These are phyloP conservation scores for Populus pruinosa DNA, from an alignment of 345 rosid genomes.

Conservation along the genomic window DNA sequence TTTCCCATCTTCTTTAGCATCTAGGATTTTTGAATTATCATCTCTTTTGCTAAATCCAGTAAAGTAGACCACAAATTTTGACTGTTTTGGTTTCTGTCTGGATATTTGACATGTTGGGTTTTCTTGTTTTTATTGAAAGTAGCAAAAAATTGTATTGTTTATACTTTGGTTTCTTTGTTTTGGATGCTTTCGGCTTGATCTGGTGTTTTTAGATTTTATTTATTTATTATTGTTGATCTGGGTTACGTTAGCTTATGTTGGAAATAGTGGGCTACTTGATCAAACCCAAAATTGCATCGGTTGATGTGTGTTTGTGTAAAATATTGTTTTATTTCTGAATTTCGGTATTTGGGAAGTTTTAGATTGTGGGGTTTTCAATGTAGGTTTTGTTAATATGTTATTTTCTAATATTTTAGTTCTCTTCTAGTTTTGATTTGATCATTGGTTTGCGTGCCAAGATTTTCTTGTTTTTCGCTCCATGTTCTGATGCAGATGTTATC, in stretches of 20 bases:
- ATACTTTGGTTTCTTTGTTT: conserved; percentile 2
- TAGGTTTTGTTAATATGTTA: background rate
- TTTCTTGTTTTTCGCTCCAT: background rate
- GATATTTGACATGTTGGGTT: conserved; percentile 5
- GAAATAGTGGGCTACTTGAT: conserved; percentile 9
- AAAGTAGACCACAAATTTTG: background rate
- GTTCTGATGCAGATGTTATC: background rate
- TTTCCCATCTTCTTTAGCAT: conserved; percentile 8
- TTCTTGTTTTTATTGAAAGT: conserved; percentile 3
- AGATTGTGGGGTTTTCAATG: conserved; percentile 16
- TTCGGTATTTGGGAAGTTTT: conserved; percentile 17
- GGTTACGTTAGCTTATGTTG: conserved; percentile 6
- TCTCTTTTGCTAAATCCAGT: conserved; percentile 14
- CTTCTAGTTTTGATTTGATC: background rate
- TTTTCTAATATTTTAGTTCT: background rate
- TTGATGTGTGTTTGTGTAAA: conserved; percentile 3
- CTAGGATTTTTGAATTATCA: conserved; percentile 12
- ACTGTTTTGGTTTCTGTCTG: conserved; percentile 2
- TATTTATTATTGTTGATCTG: conserved; percentile 14
- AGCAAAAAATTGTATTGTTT: background rate
- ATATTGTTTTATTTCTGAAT: conserved; percentile 1
- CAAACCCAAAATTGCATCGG: conserved; percentile 4
- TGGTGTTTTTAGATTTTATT: conserved; percentile 21
- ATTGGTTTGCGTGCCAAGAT: background rate
- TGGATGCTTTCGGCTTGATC: conserved; percentile 27